These are phyloP conservation scores for Thelonectria olida DNA, from an alignment of 2,329 filamentous ascomycete species.

Conservation along the genomic window DNA sequence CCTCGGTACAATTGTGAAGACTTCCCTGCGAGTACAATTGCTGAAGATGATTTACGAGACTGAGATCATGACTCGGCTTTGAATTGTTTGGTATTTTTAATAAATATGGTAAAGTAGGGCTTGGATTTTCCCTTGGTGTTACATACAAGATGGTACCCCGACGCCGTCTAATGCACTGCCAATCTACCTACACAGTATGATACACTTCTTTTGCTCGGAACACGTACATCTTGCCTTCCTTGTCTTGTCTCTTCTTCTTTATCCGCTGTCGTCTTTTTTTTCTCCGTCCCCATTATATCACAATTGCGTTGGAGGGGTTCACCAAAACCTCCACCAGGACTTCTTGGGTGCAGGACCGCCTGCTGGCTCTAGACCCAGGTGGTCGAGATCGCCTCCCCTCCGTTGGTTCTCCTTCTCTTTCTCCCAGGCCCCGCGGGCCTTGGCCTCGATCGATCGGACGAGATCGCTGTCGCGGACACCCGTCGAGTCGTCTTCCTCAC, in stretches of 20 bases:
- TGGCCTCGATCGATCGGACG: slow-evolving; percentile 44
- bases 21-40: background rate
- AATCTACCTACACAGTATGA: slow-evolving; percentile 56
- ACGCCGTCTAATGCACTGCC: slow-evolving; percentile 57
- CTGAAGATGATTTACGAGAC: background rate
- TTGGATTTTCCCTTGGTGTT: slow-evolving; percentile 41
- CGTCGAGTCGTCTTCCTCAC: slow-evolving; percentile 35
- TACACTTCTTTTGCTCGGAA: slow-evolving; percentile 44
- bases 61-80: slow-evolving; percentile 6
- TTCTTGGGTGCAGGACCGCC: slow-evolving; percentile 51
- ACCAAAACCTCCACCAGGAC: slow-evolving; percentile 61
- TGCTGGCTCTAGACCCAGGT: slow-evolving; percentile 52
- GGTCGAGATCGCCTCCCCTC: slow-evolving; percentile 60
- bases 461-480: slow-evolving; percentile 27
- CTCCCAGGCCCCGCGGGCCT: slow-evolving; percentile 57
- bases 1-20: too few species aligned
- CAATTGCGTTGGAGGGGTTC: background rate
- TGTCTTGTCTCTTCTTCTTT: slow-evolving; percentile 18
- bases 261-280: slow-evolving; percentile 31
- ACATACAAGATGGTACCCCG: slow-evolving; percentile 48
- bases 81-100: slow-evolving; percentile 40
- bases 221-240: slow-evolving; percentile 30
- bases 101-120: slow-evolving; percentile 42
- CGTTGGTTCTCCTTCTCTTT: slow-evolving; percentile 61
- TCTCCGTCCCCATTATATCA: slow-evolving; percentile 21